These are phyloP conservation scores for Hypericum perforatum DNA, from an alignment of 345 rosid genomes.

Conservation along the genomic window DNA sequence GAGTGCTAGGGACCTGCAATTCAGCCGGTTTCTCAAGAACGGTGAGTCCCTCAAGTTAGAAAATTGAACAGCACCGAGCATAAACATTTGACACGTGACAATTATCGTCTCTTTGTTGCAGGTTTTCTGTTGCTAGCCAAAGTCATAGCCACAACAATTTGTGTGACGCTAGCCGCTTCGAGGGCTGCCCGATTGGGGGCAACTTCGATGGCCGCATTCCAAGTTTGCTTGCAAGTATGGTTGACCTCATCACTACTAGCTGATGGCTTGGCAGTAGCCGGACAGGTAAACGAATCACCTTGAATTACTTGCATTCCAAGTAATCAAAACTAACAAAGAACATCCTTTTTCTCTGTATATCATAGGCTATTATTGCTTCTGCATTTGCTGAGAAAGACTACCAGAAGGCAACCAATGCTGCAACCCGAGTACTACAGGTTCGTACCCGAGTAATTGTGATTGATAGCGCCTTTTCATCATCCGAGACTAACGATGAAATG, in stretches of 20 bases:
- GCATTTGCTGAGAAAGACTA: slow-evolving; percentile 80
- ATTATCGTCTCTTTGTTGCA: slow-evolving; percentile 9
- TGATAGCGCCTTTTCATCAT: too few species aligned
- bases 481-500: too few species aligned
- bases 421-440: slow-evolving; percentile 43
- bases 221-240: slow-evolving; percentile 92
- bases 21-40: slow-evolving; percentile 30
- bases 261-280: slow-evolving; percentile 95
- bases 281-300: slow-evolving; percentile 42
- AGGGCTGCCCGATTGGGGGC: slow-evolving; percentile 85
- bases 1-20: slow-evolving; percentile 25
- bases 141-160: slow-evolving; percentile 79
- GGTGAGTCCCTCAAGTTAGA: slow-evolving; percentile 15
- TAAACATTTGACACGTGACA: too few species aligned
- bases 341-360: neutral
- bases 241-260: slow-evolving; percentile 90
- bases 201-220: slow-evolving; percentile 85
- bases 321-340: neutral
- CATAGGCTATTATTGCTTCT: slow-evolving; percentile 79
- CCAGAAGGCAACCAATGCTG: slow-evolving; percentile 48
- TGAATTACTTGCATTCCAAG: too few species aligned
- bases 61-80: too few species aligned
- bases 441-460: too few species aligned
- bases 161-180: slow-evolving; percentile 87
- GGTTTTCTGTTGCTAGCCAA: slow-evolving; percentile 56